Conservation (phyloP, 2,329 filamentous ascomycete genomes). For the Fusarium aywerte region DNA sequence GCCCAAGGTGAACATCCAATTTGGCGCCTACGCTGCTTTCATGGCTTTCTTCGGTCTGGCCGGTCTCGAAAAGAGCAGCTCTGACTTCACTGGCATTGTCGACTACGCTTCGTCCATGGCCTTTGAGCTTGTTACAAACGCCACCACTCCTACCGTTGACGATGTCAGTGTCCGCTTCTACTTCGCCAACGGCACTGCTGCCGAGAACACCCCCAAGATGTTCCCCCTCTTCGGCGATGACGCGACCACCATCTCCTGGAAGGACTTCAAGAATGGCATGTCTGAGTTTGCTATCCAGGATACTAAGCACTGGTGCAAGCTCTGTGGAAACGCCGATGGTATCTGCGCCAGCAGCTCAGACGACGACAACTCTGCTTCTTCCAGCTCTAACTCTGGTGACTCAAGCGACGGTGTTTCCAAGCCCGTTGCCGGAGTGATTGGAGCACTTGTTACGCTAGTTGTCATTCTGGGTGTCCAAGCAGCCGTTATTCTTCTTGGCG, state of each 20-base stretch:
- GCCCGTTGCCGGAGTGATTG: conserved; percentile 83
- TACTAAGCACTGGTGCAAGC: conserved; percentile 75
- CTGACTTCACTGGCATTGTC: conserved; percentile 79
- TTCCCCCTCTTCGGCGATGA: conserved; percentile 71
- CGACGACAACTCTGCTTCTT: conserved; percentile 34
- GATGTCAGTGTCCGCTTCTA: conserved; percentile 70
- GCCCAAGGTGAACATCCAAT: conserved; percentile 62
- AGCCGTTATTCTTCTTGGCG: conserved; percentile 56
- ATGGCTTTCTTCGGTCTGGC: conserved; percentile 72
- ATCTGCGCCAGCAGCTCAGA: conserved; percentile 63
- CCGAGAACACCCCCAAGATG: conserved; percentile 60
- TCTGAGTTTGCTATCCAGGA: conserved; percentile 73
- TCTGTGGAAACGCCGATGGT: conserved; percentile 78
- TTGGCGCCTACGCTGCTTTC: conserved; percentile 71
- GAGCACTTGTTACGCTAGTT: conserved; percentile 71
- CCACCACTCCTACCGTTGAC: conserved; percentile 55
- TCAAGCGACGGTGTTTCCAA: conserved; percentile 66
- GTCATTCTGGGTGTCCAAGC: conserved; percentile 60
- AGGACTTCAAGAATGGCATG: conserved; percentile 72
- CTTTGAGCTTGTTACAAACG: conserved; percentile 76
- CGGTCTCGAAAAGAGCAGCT: conserved; percentile 60
- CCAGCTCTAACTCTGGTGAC: conserved; percentile 30
- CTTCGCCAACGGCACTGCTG: conserved; percentile 68
- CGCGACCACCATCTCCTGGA: conserved; percentile 71
- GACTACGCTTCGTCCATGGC: conserved; percentile 85